These are phyloP conservation scores for Pythium monospermum DNA, from an alignment of 352 stramenopile genomes.

Conservation along the genomic window DNA sequence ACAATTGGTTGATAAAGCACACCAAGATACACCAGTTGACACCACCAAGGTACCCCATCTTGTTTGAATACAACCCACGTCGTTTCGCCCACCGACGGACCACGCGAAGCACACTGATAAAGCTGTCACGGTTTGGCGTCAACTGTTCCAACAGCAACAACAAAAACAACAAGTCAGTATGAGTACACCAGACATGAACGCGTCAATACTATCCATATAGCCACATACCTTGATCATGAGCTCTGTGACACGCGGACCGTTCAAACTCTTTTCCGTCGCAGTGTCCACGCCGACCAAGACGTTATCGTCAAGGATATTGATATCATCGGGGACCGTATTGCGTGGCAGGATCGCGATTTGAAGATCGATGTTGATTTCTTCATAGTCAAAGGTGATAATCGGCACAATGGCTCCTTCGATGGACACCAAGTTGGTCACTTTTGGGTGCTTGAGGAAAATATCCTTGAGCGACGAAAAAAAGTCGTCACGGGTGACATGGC, in stretches of 20 bases:
- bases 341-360: conserved; percentile 94
- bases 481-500: conserved; percentile 92
- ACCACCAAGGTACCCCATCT: conserved; percentile 97
- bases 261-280: conserved; percentile 86
- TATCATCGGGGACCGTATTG: conserved; percentile 85
- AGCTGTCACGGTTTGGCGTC: conserved; percentile 81
- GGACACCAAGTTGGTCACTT: conserved; percentile 86
- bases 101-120: conserved; percentile 84
- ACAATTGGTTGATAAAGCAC: conserved; percentile 93
- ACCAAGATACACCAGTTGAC: conserved; percentile 99
- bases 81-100: conserved; percentile 87
- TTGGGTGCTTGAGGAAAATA: conserved; percentile 89
- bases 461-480: conserved; percentile 95
- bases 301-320: conserved; percentile 90
- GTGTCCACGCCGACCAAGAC: conserved; percentile 85
- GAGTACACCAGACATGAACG: not conserved
- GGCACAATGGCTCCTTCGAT: conserved; percentile 93
- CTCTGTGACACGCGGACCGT: conserved; percentile 88
- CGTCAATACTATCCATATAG: no score
- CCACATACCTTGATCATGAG: conserved; percentile 89
- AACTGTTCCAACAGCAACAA: conserved; percentile 27
- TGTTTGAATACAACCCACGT: conserved; percentile 98
- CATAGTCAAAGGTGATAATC: conserved; percentile 98
- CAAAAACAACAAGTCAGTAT: conserved; percentile 1
- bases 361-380: conserved; percentile 99